These are phyloP conservation scores for Chrysoporthe puriensis DNA, from an alignment of 2,329 filamentous ascomycete species.

Conservation along the genomic window DNA sequence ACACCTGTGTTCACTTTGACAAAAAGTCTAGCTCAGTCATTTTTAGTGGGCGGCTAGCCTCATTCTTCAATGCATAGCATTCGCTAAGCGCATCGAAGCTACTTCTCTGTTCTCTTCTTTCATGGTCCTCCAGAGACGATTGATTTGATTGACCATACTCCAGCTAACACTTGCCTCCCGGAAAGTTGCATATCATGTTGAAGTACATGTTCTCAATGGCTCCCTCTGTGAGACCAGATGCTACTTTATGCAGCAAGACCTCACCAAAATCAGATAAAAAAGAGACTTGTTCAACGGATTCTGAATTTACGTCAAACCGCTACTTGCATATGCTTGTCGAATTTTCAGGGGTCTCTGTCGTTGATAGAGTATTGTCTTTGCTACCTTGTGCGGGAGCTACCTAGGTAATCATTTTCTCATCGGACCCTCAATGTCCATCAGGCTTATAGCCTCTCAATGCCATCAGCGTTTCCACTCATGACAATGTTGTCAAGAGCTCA, in stretches of 20 bases:
- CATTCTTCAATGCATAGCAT: constrained; percentile 9
- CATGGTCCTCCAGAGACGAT: neutral
- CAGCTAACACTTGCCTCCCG: neutral
- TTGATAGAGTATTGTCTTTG: no score
- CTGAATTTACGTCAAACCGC: no score
- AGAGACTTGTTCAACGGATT: neutral
- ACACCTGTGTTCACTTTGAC: neutral
- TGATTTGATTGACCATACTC: neutral
- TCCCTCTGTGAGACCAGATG: neutral
- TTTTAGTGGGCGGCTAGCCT: neutral
- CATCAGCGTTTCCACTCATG: neutral
- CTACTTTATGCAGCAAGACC: neutral
- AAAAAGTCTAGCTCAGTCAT: neutral
- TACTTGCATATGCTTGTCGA: no score
- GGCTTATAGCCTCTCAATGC: neutral
- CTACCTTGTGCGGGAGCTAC: no score
- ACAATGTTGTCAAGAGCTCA: neutral
- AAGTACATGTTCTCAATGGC: neutral
- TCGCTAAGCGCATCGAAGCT: neutral
- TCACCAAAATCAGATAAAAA: neutral
- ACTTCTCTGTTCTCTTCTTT: neutral
- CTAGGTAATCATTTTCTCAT: no score
- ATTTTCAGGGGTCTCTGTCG: no score
- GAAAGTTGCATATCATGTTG: neutral
- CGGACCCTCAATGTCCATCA: no score